phyloP scores from a whole-genome alignment of 2,329 filamentous ascomycete species.

The Trichoderma koningiopsis region DNA sequence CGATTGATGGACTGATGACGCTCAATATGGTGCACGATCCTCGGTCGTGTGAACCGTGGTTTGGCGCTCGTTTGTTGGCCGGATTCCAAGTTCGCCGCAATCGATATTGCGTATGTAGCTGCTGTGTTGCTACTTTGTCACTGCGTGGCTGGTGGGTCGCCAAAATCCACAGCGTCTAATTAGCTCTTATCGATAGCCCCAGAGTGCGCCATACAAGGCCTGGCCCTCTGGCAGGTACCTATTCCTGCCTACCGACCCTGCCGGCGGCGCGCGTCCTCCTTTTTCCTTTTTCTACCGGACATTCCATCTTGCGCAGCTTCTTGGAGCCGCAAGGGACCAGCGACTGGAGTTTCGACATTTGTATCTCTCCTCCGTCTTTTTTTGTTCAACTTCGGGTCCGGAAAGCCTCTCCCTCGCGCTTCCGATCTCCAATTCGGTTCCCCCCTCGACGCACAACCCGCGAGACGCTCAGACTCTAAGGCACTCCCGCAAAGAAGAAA shows the following conservation, averaged over 20 bases:
- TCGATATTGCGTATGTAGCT: slow-evolving; percentile 9
- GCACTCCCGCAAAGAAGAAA: neutral
- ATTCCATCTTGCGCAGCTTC: neutral
- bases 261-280: slow-evolving; percentile 18
- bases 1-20: neutral
- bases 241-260: slow-evolving; percentile 25
- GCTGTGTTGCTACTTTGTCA: neutral
- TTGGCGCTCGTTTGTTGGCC: neutral
- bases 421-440: neutral
- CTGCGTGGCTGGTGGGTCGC: slow-evolving; percentile 11
- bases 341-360: neutral
- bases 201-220: neutral
- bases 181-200: slow-evolving; percentile 25
- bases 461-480: neutral
- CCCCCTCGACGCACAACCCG: neutral
- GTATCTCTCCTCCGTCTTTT: neutral
- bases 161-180: slow-evolving; percentile 1
- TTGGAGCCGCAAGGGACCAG: neutral
- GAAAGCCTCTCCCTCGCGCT: neutral
- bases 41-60: neutral
- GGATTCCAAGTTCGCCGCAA: neutral
- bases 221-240: neutral
- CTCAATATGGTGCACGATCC: neutral
- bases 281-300: neutral
- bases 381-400: neutral